Evolutionary conservation across 2,329 filamentous ascomycete species (phyloP), one percentile per base, ranked within the genome.

Genomic region (Fusarium mangiferae): DNA sequence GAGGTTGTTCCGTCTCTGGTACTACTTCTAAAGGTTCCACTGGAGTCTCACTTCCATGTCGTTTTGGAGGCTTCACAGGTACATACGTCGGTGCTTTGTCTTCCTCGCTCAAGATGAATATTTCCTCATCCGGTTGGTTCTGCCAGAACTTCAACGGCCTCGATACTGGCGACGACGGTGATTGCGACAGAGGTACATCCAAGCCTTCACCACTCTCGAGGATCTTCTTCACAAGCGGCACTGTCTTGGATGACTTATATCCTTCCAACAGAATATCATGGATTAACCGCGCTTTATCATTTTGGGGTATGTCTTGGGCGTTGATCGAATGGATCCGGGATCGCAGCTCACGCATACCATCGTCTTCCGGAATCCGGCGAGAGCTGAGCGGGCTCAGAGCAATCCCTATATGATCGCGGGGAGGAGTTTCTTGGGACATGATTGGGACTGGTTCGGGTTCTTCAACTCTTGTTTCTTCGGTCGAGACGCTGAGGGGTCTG

Each of bases 261-360:
- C 89, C 88, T 79, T 94, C 92, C 60, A 90, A 91, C 81, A 96
- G 87, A 62, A 93, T 81, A 49, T 88, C 86, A 80, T 96, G 94
- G 82, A 96, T 91, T 77, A 92, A 84, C 68, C 86, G 88, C 30
- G 93, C 93, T 82, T 95, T 95, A 66, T 94, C 90, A 12, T 85
- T 80, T 48, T 87, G 85, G 7, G 88, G 81, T 54, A 91, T 85
- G 30, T 90, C 85, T 74, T 87, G 86, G 33, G 88, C 85, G 79
- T 94, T 92, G 70, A 96, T 92, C 28, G 85, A 85, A 67, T 92
- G 87, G 73, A 96, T 94, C 70, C 89, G 90, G 72, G 84, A 87
- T 76, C 94, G 87, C 76, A 96, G 81, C 62, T 84, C 82, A 24
- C 88, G 86, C 91, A 94, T 95, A 49, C 94, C 94, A 85, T 96